Base-by-base conservation (phyloP, 2,329 filamentous ascomycete species). In the Diaporthe sp. region DNA sequence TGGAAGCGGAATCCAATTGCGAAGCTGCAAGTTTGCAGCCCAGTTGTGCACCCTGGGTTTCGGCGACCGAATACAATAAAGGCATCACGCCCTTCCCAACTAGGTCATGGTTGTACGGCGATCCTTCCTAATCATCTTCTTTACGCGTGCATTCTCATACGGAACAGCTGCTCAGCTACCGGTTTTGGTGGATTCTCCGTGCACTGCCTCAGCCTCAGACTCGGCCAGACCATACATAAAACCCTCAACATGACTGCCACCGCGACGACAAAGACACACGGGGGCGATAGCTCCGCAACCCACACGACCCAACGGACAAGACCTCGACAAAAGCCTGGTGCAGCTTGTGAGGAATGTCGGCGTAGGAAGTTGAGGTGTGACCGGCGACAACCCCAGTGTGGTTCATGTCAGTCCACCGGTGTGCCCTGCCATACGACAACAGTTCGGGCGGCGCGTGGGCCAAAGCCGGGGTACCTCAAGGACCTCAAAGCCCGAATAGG, bases 401-500 rank as follows among this genome's bases (percentile, higher is more conserved):
- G 63, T 32, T 66, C 63, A 7, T 66, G 63, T 10, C 44, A 66
- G 63, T 25, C 44, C n/a, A 66, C 63, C 22, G 63, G 63, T 25
- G 63, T 66, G 32, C 63, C 63, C 30, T 66, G 63, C 47, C 63
- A 66, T 22, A 66, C 63, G 5, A 66, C 63, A 35, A 66, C 63
- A 6, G 63, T 66, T 51, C 63, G 63, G 63, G 63, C 63, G 72
- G 10, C 77, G 72, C 9, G 78, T 76, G 50, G 76, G 63, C 63
- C 63, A 22, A 66, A 66, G 32, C 63, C 76, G 71, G 77, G 77
- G 1, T 78, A 78, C 73, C 72, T 78, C 32, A 78, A 78, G 65
- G 77, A 77, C 27, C 66, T 79, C 27, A 77, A 78, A 70, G 77
- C 78, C 72, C 76, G 77, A 39, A 79, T 78, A 27, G 77, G 78